phyloP scores from a whole-genome alignment of 164 flowering plant genomes.

The Cinnamomum chago region DNA sequence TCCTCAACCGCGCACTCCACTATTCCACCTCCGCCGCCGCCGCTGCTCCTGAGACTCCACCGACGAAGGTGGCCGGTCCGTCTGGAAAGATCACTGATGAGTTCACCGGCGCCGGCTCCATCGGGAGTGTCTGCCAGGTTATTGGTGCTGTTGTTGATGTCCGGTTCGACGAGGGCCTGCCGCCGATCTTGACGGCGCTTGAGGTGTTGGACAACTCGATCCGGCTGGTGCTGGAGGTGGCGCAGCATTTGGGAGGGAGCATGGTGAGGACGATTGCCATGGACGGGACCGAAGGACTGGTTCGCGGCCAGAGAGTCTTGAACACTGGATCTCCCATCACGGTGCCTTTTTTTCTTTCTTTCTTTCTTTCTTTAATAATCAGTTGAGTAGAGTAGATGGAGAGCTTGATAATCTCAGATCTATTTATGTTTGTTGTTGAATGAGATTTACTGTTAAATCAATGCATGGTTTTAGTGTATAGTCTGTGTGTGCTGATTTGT shows the following conservation, averaged over 20 bases:
- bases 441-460: too few species aligned
- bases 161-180: constrained; percentile 75
- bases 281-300: constrained; percentile 95
- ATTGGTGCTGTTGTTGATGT: constrained; percentile 53
- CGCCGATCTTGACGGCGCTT: constrained; percentile 85
- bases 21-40: constrained; percentile 33
- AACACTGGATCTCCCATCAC: constrained; percentile 96
- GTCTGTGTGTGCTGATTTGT: too few species aligned
- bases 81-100: constrained; percentile 40
- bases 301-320: constrained; percentile 76
- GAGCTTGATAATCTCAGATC: too few species aligned
- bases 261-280: constrained; percentile 88
- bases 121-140: constrained; percentile 37
- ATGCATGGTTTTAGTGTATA: too few species aligned
- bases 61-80: constrained; percentile 9
- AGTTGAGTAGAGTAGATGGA: too few species aligned
- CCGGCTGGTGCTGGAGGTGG: constrained; percentile 83
- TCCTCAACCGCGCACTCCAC: constrained; percentile 23
- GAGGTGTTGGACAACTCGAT: constrained; percentile 71
- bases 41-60: constrained; percentile 24
- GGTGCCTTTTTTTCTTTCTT: constrained; percentile 29
- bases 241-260: constrained; percentile 89
- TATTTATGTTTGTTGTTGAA: too few species aligned
- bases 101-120: constrained; percentile 37
- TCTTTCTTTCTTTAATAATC: too few species aligned